phyloP scores from a whole-genome alignment of 1,284 basidiomycete genomes.

The Afroboletus lepidellus region DNA sequence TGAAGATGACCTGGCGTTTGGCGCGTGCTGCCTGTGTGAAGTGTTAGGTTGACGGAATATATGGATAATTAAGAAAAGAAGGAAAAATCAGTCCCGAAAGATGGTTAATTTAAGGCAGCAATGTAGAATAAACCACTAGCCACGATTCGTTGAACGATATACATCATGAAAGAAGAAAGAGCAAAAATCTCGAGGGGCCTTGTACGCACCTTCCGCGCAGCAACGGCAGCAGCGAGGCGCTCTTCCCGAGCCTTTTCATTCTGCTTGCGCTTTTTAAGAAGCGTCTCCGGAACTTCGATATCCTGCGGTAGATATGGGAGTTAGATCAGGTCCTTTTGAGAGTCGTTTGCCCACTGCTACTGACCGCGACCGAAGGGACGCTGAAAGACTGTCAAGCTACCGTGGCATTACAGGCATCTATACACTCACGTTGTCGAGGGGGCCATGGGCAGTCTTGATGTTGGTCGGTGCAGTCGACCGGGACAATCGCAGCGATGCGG shows the following conservation, averaged over 20 bases:
- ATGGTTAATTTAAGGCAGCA: conserved; percentile 90
- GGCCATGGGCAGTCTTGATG: conserved; percentile 61
- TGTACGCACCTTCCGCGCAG: conserved; percentile 86
- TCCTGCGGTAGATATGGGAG: conserved; percentile 45
- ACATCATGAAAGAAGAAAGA: conserved; percentile 62
- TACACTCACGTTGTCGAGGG: conserved; percentile 65
- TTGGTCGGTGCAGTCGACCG: neutral
- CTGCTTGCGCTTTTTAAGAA: conserved; percentile 99
- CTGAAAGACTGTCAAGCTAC: conserved; percentile 35
- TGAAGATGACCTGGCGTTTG: conserved; percentile 98
- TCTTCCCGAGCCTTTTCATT: conserved; percentile 98
- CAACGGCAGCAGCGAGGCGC: conserved; percentile 81
- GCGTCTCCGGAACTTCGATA: conserved; percentile 95
- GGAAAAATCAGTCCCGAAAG: conserved; percentile 87
- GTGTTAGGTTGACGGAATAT: conserved; percentile 10
- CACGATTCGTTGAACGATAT: conserved; percentile 63
- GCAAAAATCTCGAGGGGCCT: conserved; percentile 9
- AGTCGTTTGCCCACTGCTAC: conserved; percentile 40
- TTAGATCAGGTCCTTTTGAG: conserved; percentile 28
- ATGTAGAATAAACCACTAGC: conserved; percentile 63
- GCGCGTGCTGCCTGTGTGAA: conserved; percentile 73
- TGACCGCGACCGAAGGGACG: conserved; percentile 70
- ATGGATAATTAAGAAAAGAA: conserved; percentile 7
- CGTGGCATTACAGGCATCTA: neutral
- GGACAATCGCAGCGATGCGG: conserved; percentile 1